Percentiles rank a stretch among this genome's conserved stretches.
Conservation (phyloP, 202 grass and related monocot genomes). For the Schoenoplectus triqueter region DNA sequence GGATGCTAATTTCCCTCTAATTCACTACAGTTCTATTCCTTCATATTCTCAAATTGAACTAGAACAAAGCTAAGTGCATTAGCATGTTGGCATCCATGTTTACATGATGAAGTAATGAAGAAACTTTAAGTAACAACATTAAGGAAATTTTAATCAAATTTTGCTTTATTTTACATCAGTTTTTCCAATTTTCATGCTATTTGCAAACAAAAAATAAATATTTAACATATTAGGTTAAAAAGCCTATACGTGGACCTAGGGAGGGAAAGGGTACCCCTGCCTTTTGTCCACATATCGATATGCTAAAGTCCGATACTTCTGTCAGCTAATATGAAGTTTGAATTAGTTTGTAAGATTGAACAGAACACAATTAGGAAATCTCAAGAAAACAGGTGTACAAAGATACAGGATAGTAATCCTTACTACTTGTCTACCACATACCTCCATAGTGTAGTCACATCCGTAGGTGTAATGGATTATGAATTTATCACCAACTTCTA, state of each 20-base stretch:
- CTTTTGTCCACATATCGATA: background rate
- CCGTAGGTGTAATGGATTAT: conserved; percentile 98
- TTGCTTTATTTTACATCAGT: conserved; percentile 4
- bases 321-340: background rate
- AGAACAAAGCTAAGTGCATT: conserved; percentile 6
- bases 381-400: conserved; percentile 27
- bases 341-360: conserved; percentile 2
- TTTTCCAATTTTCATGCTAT: background rate
- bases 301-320: background rate
- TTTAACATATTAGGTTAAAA: background rate
- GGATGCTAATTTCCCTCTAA: background rate
- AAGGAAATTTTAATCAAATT: background rate
- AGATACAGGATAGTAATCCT: conserved; percentile 13
- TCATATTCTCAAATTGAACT: conserved; percentile 19
- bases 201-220: background rate
- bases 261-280: background rate
- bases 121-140: background rate
- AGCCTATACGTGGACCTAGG: background rate
- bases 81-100: conserved; percentile 9
- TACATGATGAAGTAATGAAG: background rate
- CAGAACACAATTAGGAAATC: conserved; percentile 25
- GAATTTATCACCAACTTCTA: conserved; percentile 70
- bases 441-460: conserved; percentile 84
- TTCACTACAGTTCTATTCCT: background rate
- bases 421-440: conserved; percentile 38